Base-by-base conservation (phyloP, 2,329 filamentous ascomycete species). In the Coniochaeta sp. region DNA sequence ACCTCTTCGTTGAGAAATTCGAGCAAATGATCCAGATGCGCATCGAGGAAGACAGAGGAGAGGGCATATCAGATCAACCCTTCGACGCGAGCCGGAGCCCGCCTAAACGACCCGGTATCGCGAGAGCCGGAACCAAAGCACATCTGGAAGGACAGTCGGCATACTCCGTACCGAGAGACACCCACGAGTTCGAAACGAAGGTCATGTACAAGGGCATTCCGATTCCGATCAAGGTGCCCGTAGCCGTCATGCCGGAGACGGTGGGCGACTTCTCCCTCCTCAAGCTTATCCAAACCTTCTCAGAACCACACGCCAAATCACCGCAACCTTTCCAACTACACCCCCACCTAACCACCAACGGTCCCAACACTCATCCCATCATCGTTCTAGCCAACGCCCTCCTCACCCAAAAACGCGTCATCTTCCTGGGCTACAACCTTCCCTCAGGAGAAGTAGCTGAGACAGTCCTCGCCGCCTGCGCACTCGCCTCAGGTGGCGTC, bases 201-300 rank as follows among this genome's bases (percentile, higher is more conserved):
- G 90, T 99, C 61, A 82, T 92, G 64, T 99, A 99, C 73, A 95
- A 96, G 71, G 90, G 91, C 56, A 94, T 97, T 52, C 92, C 92
- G 0, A 92, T 99, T 26, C 94, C 94, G 1, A 90, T 99, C 72
- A 97, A 97, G 70, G 86, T 99, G 7, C 94, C 94, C 0, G 91
- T 92, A 3, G 91, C 94, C 10, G 81, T 95, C 53, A 92, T 91
- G 74, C 89, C 91, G 2, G 94, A 99, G 73, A 96, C 89, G 0
- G 94, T 99, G 14, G 94, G 94, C 55, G 94, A 99, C 70, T 99
- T 99, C 65, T 97, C 91, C 32, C 78, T 99, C 52, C 88, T 99
- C 71, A 97, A 97, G 68, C 83, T 99, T 51, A 96, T 99, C 58
- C 91, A 96, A 61, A 96, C 89, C 51, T 97, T 97, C 67, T 89